Evolutionary conservation across 345 rosid genomes (phyloP), one percentile per base, ranked within the genome.

Genomic region (Aquilaria sinensis): DNA sequence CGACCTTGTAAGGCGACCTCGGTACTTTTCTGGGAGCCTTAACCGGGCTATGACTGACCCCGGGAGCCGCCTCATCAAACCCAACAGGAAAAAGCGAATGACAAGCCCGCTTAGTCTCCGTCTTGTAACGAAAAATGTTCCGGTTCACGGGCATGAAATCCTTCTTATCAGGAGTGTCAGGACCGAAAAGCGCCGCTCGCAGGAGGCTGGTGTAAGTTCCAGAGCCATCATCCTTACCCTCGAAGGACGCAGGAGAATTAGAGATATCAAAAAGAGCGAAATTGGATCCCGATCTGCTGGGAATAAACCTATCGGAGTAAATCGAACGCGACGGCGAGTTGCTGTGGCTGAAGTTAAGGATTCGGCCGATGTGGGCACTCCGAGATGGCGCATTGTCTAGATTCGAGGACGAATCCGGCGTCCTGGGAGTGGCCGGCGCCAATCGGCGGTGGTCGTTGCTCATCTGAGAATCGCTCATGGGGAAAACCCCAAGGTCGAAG

Each of bases 241-340:
- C 81, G 2, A 85, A 66, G 10, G 83, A 72, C 29, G 87, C 47
- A 10, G 75, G 63, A 29, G 63, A 66, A 58, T 66, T 66, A 9
- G 69, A 60, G 59, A 94, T 79, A 58, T 83, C 83, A 66, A 95
- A 91, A 30, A 95, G 88, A 2, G 83, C 90, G 65, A 91, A 91
- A 72, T 95, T 95, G 16, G 98, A 95, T 61, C 85, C 83, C 51
- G 98, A 87, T 85, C 96, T 88, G 74, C 96, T 82, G 16, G 99
- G 99, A 2, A 95, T 95, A 68, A 95, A 95, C 78, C 98, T 79
- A 60, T 91, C 98, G 55, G 96, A 95, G 81, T 78, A 89, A 47
- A 95, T 95, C 4, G 93, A 75, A 45, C 85, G 78, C 12, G 96
- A 95, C 13, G 98, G 98, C 4, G 92, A 84, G 5, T 68, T 76